Evolutionary conservation across 164 flowering plant species (phyloP), one percentile per base, ranked within the genome.

Genomic region (Aristolochia fimbriata): DNA sequence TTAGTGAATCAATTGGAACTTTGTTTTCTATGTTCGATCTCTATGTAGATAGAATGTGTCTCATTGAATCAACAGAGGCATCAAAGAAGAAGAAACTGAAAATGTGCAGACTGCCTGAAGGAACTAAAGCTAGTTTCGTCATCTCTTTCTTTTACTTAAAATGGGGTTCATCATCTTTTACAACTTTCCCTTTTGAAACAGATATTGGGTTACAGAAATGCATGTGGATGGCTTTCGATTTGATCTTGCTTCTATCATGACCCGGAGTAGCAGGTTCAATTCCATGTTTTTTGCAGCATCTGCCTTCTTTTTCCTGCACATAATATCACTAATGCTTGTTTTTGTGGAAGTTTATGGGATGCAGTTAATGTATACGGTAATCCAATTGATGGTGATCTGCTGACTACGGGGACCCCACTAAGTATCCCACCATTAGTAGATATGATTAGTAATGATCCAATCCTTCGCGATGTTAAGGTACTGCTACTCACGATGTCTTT

Each of bases 151-250:
- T 43, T 60, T 19, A 17, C 47, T 19, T 53, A 41, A 19, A 21
- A 23, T 59, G 45, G 22, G 25, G 51, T 16, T 51, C 48, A 62
- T 54, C 27, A 45, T 37, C 9, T 50, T 19, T 61, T 21, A 31
- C 62, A 33, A 49, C 47, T 16, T 19, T 17, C 15, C 49, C 17
- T 47, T n/a, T 13, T 53, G 51, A 52, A 60, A 70, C 86, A 92
- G 98, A 73, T 93, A 89, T 68, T 93, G 98, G 98, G 97, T 86
- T 24, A 81, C 77, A 53, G 96, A 93, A 74, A 81, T 93, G 84
- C 98, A 93, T 73, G 83, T 87, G 53, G 98, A 93, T 81, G 98
- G 98, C 56, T 92, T 93, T 71, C 96, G 96, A 73, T 93, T 93
- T 77, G 98, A 93, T 77, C 96, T 93, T 74, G 98, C 96, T 58